Evolutionary conservation across 345 rosid species (phyloP).

Genomic region (Eucalyptus fibrosa): DNA sequence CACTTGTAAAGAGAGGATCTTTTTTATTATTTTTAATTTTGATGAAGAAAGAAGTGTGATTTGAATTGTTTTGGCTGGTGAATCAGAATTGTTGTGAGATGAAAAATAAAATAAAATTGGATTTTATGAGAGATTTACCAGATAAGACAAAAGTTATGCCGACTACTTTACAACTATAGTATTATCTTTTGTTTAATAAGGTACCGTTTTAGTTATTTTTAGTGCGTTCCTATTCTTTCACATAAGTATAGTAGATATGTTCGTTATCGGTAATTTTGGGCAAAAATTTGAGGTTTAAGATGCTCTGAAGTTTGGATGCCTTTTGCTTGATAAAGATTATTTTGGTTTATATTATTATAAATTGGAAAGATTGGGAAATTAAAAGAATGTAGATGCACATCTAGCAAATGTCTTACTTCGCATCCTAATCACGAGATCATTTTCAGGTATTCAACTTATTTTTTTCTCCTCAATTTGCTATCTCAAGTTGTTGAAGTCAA

Average conservation of each 20-base stretch:
- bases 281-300: neutral
- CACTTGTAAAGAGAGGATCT: rapidly evolving
- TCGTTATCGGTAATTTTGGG: neutral
- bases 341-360: neutral
- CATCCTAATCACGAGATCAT: neutral
- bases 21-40: no score
- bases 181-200: neutral
- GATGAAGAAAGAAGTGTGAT: neutral
- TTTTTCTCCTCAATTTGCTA: neutral
- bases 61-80: neutral
- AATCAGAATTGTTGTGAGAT: neutral
- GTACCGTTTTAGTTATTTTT: neutral
- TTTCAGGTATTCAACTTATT: neutral
- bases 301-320: neutral
- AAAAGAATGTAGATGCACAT: neutral
- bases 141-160: neutral
- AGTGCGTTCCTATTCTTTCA: neutral
- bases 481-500: neutral
- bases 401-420: neutral
- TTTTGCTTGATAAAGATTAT: neutral
- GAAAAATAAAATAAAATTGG: neutral
- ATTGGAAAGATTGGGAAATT: neutral
- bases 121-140: neutral
- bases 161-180: neutral
- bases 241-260: neutral